Percentiles rank a stretch among this genome's conserved stretches.
Evolutionary conservation across 805 yeast species (phyloP).

Genomic region (Teunomyces gatunensis): DNA sequence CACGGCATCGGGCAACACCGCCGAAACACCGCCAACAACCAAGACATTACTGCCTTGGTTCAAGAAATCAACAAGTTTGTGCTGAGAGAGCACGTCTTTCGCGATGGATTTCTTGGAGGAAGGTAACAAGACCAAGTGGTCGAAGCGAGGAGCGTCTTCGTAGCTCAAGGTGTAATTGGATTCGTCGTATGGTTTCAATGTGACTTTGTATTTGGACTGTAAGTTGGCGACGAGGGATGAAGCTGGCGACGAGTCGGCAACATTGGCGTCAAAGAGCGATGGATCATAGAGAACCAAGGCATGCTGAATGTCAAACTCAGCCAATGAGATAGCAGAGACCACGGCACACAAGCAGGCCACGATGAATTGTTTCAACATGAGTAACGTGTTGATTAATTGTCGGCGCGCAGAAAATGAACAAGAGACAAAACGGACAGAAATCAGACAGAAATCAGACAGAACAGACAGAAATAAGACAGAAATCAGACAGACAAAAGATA

Average conservation of each 20-base stretch:
- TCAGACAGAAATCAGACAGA: not conserved
- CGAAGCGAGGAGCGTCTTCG: conserved; percentile 22
- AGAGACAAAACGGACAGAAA: not conserved
- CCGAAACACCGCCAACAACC: conserved; percentile 50
- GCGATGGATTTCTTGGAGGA: conserved; percentile 32
- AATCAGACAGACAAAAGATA: too few relatives aligned
- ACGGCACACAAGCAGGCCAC: conserved; percentile 2
- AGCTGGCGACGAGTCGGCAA: conserved; percentile 15
- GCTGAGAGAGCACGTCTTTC: conserved; percentile 28
- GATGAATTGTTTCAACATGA: not conserved
- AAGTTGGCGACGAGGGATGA: conserved; percentile 23
- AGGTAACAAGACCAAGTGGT: conserved; percentile 36
- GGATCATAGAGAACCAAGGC: conserved; percentile 38
- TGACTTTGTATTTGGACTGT: conserved; percentile 14
- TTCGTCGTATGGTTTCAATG: conserved; percentile 21
- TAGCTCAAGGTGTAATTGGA: conserved; percentile 18
- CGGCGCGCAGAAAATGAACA: not conserved
- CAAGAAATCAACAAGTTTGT: conserved; percentile 55
- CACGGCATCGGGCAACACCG: conserved; percentile 39
- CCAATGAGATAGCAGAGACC: conserved; percentile 4
- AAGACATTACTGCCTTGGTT: conserved; percentile 74
- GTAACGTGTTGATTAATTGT: not conserved
- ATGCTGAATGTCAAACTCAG: conserved; percentile 6
- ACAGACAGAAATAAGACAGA: not conserved
- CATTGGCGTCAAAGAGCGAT: conserved; percentile 16